phyloP scores from a whole-genome alignment of 768 basidiomycete genomes.

The Sarcodon aspratus region DNA sequence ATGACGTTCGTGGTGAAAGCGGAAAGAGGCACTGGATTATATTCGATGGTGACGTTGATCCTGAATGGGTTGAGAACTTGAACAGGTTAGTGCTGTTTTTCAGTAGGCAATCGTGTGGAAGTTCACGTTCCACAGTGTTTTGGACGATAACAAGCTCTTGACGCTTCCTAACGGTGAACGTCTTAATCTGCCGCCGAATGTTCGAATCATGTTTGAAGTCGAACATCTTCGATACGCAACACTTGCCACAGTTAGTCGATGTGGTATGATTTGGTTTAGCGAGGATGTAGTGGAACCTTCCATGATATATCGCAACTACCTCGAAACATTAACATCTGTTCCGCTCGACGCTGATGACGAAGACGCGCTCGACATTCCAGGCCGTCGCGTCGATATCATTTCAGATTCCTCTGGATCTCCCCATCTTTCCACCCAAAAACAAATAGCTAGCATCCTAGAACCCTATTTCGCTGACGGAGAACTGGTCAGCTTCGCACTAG shows the following conservation, averaged over 20 bases:
- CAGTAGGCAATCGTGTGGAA: constrained; percentile 1
- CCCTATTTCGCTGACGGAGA: constrained; percentile 78
- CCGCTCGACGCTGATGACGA: constrained; percentile 90
- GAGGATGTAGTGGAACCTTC: constrained; percentile 85
- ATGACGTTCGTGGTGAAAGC: constrained; percentile 97
- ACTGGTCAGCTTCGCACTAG: constrained; percentile 68
- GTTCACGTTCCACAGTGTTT: constrained; percentile 46
- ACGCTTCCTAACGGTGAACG: constrained; percentile 98
- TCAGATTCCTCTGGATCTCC: constrained; percentile 43
- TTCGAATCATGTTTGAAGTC: constrained; percentile 99
- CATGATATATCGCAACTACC: constrained; percentile 89
- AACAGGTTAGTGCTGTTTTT: constrained; percentile 62
- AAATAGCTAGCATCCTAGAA: constrained; percentile 63
- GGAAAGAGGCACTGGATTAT: constrained; percentile 98
- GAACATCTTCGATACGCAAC: constrained; percentile 97
- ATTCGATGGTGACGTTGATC: constrained; percentile 98
- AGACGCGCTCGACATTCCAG: constrained; percentile 46
- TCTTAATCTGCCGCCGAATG: constrained; percentile 90
- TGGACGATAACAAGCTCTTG: constrained; percentile 96
- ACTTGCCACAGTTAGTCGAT: constrained; percentile 96
- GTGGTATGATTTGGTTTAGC: constrained; percentile 99
- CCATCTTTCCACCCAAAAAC: constrained; percentile 65
- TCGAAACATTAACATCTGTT: constrained; percentile 60
- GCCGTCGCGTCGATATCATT: constrained; percentile 43
- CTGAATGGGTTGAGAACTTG: constrained; percentile 99